Conservation (phyloP, 179 eudicot species). For the Monotropa hypopitys region DNA sequence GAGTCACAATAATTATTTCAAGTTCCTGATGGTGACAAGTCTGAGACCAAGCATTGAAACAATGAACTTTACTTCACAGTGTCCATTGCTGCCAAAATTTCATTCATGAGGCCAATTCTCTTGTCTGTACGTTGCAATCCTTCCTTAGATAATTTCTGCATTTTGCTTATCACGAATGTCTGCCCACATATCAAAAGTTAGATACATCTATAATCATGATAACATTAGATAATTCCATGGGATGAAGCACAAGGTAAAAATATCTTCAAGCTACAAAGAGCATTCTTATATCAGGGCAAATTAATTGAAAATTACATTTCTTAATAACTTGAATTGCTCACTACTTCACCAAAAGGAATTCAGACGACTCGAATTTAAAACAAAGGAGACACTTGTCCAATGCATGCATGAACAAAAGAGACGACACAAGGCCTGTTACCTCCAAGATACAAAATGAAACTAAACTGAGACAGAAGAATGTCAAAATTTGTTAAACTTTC, state of each 20-base stretch:
- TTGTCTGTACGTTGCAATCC: slow-evolving; percentile 76
- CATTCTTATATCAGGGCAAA: not conserved
- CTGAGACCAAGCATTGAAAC: not conserved
- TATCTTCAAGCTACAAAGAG: not conserved
- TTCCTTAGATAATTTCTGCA: slow-evolving; percentile 54
- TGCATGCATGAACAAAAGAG: not conserved
- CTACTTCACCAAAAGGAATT: not conserved
- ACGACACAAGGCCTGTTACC: not conserved
- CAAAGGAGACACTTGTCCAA: not conserved
- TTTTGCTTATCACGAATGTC: slow-evolving; percentile 61
- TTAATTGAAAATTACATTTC: not conserved
- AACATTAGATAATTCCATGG: not conserved
- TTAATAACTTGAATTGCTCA: not conserved
- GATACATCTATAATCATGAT: not conserved
- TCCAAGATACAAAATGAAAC: not conserved
- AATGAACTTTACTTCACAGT: slow-evolving; percentile 59
- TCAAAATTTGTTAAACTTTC: not conserved
- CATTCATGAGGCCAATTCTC: slow-evolving; percentile 92
- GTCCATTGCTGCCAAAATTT: slow-evolving; percentile 88
- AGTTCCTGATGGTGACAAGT: not conserved
- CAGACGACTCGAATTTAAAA: not conserved
- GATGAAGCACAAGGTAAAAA: not conserved
- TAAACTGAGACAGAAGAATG: not conserved
- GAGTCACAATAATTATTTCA: not conserved
- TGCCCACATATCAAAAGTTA: slow-evolving; percentile 13